A percentile compares a stretch with the other conserved stretches of the same genome.
Conservation (phyloP, 371 early-diverging fungal genomes). For the Zopfochytrium polystomum region DNA sequence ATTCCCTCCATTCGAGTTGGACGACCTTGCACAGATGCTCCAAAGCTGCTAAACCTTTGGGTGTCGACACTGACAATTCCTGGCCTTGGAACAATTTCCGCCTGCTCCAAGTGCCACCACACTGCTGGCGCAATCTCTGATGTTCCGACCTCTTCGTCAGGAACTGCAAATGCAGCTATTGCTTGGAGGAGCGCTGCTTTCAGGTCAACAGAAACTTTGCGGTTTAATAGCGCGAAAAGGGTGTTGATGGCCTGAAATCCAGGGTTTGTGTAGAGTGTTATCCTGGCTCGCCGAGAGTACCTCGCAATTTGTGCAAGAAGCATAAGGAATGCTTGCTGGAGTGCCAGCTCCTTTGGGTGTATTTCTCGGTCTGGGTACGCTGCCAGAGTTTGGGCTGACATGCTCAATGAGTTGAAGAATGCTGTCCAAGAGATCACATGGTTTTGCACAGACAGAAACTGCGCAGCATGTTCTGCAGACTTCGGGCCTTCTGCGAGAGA, state of each 20-base stretch:
- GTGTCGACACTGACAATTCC: too few species aligned
- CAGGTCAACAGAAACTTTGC: conserved; percentile 62
- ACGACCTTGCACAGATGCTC: conserved; percentile 13
- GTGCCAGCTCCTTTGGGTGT: conserved; percentile 56
- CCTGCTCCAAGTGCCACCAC: conserved; percentile 68
- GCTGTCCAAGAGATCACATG: conserved; percentile 33
- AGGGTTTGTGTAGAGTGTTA: conserved; percentile 58
- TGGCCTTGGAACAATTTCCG: conserved; percentile 61
- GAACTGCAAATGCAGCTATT: conserved; percentile 68
- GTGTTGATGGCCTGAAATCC: conserved; percentile 57
- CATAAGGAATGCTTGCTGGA: conserved; percentile 64
- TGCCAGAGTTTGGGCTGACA: conserved; percentile 26
- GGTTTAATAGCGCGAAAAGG: conserved; percentile 69
- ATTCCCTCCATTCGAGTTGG: conserved; percentile 48
- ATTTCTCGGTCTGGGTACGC: conserved; percentile 44
- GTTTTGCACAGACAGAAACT: conserved; percentile 30
- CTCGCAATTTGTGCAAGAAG: conserved; percentile 62
- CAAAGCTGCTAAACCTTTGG: too few species aligned
- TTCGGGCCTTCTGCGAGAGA: conserved; percentile 66
- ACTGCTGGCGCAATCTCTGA: conserved; percentile 57
- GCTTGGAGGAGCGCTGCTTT: conserved; percentile 74
- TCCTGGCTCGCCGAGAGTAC: conserved; percentile 60
- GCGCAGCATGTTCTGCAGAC: conserved; percentile 58
- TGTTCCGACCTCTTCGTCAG: conserved; percentile 34
- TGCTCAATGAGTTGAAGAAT: conserved; percentile 38